Base-by-base conservation (phyloP, 495 filamentous ascomycete genomes). In the Penicillium pulvis region DNA sequence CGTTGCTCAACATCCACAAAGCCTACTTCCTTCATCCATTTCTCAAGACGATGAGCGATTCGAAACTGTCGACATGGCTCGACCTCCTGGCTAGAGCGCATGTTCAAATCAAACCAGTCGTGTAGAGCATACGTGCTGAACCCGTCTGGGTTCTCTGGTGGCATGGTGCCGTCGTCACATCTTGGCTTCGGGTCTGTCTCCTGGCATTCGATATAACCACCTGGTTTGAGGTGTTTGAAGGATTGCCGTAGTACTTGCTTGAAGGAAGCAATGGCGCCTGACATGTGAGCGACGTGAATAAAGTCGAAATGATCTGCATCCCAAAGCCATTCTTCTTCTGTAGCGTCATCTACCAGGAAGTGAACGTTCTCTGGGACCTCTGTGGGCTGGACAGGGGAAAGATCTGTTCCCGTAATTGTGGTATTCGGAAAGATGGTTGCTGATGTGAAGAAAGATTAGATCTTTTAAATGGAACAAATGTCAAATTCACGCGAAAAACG, bases 191-290 rank as follows among this genome's bases (percentile, higher is more conserved):
- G 74, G 53, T 83, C 78, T 26, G 85, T 60, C 58, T 90, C 87
- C 58, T 88, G 84, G 56, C 79, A 79, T 69, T 90, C 87, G 44
- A 89, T 69, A 67, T 81, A 89, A 33, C 85, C 86, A n/a, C 86
- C 86, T 0, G 87, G 85, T 60, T 82, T 80, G 20, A 85, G 76
- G 53, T 85, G 78, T 41, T 79, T 71, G 51, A 67, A 76, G 17
- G 71, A 62, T 53, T 78, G 76, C 44, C 71, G 69, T 44, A 83
- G 53, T 6, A 83, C 28, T 33, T 69, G 64, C 57, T 71, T 76
- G 59, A 71, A 75, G 20, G 72, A 77, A 4, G 73, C 63, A 43
- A 80, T 63, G 11, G 74, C 66, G 3, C 75, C 72, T 11, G 72
- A 69, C 72, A 82, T 69, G 55, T 81, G 74, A 33, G 71, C 69